Conservation (phyloP, 805 yeast genomes). For the Saccharomycopsis fermentans region DNA sequence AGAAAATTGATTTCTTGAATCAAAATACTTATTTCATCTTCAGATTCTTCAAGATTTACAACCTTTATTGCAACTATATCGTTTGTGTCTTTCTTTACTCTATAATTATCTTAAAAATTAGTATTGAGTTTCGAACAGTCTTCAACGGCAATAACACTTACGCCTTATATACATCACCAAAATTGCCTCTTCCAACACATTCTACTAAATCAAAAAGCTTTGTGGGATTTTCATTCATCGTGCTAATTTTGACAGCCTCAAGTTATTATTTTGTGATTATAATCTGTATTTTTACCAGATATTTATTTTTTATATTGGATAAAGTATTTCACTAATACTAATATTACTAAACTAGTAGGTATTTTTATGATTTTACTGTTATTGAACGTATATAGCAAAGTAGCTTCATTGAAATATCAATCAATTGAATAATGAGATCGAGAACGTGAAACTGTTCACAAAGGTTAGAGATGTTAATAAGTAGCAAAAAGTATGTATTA, state of each 20-base stretch:
- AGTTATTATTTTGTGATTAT: not conserved
- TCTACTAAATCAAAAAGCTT: constrained; percentile 27
- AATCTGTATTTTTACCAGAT: not conserved
- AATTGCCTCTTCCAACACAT: constrained; percentile 75
- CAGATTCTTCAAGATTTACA: constrained; percentile 67
- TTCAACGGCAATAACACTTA: not conserved
- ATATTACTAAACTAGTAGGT: not conserved
- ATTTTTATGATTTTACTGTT: not conserved
- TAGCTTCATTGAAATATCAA: not conserved
- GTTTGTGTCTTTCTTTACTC: constrained; percentile 20
- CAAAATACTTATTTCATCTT: constrained; percentile 61
- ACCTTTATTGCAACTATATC: constrained; percentile 75
- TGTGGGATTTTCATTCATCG: constrained; percentile 6
- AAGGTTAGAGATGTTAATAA: too few species aligned
- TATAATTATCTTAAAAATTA: not conserved
- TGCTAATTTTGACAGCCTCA: not conserved
- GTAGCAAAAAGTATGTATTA: too few species aligned
- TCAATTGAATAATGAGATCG: not conserved
- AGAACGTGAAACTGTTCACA: not conserved
- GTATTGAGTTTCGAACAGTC: not conserved
- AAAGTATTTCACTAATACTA: not conserved
- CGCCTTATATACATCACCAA: constrained; percentile 79
- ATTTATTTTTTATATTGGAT: not conserved
- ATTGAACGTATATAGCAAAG: not conserved
- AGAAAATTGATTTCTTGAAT: constrained; percentile 73